phyloP scores from a whole-genome alignment of 78 protist species.

The Dictyostelium intermedium region DNA sequence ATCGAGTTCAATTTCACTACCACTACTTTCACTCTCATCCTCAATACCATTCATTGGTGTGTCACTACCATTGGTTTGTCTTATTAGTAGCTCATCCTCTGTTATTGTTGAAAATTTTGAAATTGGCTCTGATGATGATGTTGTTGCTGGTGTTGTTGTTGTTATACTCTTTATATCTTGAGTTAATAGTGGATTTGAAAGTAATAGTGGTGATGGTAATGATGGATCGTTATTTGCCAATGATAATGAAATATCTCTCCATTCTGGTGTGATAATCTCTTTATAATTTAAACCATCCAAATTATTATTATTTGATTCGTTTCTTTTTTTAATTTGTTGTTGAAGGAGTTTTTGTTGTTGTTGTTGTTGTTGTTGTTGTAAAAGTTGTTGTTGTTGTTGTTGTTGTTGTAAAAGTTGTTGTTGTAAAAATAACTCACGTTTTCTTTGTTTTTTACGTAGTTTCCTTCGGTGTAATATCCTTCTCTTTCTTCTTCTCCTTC shows the following conservation, averaged over 20 bases:
- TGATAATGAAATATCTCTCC: constrained; percentile 69
- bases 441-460: background rate
- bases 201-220: background rate
- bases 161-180: background rate
- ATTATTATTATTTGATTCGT: background rate
- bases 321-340: background rate
- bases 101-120: background rate
- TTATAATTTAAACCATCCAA: constrained; percentile 10
- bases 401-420: background rate
- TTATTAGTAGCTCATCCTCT: background rate
- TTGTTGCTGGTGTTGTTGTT: background rate
- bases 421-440: background rate
- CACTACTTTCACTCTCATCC: background rate
- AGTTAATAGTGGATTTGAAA: background rate
- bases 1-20: constrained; percentile 10
- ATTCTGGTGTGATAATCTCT: constrained; percentile 71
- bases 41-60: background rate
- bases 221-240: background rate
- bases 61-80: background rate
- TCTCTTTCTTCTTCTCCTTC: background rate
- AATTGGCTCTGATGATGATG: background rate
- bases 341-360: background rate
- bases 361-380: constrained; percentile 8
- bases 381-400: background rate
- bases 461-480: background rate